Evolutionary conservation across 2,329 filamentous ascomycete species (phyloP), one percentile per base, ranked within the genome.

Genomic region (Colletotrichum truncatum): DNA sequence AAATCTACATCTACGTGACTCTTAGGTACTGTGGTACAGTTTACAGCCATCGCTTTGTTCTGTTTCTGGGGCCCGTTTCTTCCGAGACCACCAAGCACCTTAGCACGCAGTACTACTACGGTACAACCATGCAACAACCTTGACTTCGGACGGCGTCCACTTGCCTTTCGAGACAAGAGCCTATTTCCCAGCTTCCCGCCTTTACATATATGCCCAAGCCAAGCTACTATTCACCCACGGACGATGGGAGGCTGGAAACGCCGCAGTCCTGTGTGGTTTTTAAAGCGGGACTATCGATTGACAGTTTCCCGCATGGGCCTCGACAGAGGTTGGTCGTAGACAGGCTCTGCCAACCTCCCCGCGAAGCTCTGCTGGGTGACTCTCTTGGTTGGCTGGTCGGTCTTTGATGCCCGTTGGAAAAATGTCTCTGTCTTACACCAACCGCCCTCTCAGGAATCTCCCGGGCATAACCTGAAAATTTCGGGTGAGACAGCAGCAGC

Each of bases 11-110:
- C 21, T 32, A 54, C 23, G 14, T 18, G 53, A 36, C 30, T 23
- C 6, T 16, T 14, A 41, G 6, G 16, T 34, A 14, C 12, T 34
- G 26, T 49, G 26, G 25, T 16, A 49, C 26, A 49, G 16, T 28
- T 41, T n/a, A 43, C 39, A n/a, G 49, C 56, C 2, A 26, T 61
- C 41, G 55, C 62, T 41, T 61, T 65, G 48, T 54, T 34, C 10
- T 54, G 45, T 52, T 64, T 58, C 38, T 57, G 45, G 28, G 28
- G 21, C 57, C 54, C 54, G 38, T 52, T 64, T 53, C 46, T 64
- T 53, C 54, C 56, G 60, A 58, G 45, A 64, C 54, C 16, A 49
- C 30, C 54, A 28, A 18, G 30, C n/a, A n/a, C 10, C 41, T 26
- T 25, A 51, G 25, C 30, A 39, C 25, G 49, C 34, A 16, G 16